phyloP scores from a whole-genome alignment of 139 green algal species.

The Chlamydomonas schloesseri region DNA sequence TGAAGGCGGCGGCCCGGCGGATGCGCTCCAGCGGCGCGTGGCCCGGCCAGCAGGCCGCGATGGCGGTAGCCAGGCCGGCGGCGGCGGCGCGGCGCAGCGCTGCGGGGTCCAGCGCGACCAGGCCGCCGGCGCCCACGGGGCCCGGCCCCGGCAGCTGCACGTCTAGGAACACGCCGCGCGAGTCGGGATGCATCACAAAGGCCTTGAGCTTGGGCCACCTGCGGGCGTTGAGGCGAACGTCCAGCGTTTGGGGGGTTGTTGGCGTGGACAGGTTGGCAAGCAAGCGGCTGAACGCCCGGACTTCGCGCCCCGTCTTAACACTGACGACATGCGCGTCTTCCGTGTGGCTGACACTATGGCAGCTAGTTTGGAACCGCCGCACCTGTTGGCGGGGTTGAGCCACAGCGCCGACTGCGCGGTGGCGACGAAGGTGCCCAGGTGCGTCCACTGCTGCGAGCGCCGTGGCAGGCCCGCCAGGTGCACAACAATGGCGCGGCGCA shows the following conservation, averaged over 20 bases:
- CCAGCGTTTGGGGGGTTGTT: not conserved
- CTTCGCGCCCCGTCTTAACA: too few relatives aligned
- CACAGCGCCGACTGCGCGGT: conserved; percentile 19
- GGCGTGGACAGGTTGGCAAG: too few relatives aligned
- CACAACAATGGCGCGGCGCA: conserved; percentile 8
- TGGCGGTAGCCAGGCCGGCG: conserved; percentile 15
- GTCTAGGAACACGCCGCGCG: conserved; percentile 19
- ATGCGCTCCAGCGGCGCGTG: conserved; percentile 37
- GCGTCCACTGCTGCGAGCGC: conserved; percentile 14
- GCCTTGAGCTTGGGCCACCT: conserved; percentile 44
- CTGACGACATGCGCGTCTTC: too few relatives aligned
- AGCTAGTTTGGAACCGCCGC: too few relatives aligned
- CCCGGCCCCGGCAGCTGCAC: not conserved
- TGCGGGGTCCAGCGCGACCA: conserved; percentile 7
- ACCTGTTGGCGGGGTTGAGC: conserved; percentile 16
- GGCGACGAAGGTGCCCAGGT: conserved; percentile 13
- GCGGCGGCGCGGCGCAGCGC: conserved; percentile 30
- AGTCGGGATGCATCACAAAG: conserved; percentile 36
- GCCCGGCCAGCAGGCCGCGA: conserved; percentile 21
- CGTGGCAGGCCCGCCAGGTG: conserved; percentile 17
- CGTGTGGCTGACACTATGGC: too few relatives aligned
- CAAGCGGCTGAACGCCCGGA: too few relatives aligned
- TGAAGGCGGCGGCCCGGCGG: conserved; percentile 29
- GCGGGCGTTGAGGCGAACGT: not conserved
- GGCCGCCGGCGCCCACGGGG: not conserved